Evolutionary conservation across 495 filamentous ascomycete species (phyloP), one percentile per base, ranked within the genome.

Genomic region (Aspergillus avenaceus): DNA sequence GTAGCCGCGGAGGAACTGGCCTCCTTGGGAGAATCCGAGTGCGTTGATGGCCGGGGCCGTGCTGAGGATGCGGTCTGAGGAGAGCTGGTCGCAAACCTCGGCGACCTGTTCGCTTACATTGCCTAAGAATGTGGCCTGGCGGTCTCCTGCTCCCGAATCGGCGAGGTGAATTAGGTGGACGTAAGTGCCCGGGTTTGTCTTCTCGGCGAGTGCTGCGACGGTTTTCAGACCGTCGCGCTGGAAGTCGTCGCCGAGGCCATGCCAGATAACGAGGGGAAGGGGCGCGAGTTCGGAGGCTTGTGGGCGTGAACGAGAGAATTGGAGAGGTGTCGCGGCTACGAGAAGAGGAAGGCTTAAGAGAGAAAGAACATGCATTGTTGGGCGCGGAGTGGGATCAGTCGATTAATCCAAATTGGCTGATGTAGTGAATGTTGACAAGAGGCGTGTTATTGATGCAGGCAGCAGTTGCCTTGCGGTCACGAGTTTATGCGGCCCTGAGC

Each of bases 1-100:
- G 69, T 91, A 92, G n/a, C 77, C 93, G 51, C 93, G 87, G 11
- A 98, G 81, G 73, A 98, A 97, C 61, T 96, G 90, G 26, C 93
- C 95, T 54, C 93, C 93, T 66, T 98, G 93, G 22, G 86, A 91
- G 75, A 97, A 97, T 5, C 93, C 93, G 16, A 98, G 66, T 2
- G 89, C 95, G 67, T 97, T 92, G 67, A 96, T 78, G 51, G 86
- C 88, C 0, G 85, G 83, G 5, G 88, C 87, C 12, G 84, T 84
- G 36, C 84, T 84, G 14, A 96, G 82, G 67, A 90, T 87, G 1
- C 86, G 87, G 59, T 96, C 81, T 2, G 75, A 45, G 53, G 85
- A 77, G 38, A 98, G 80, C 62, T 91, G 87, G 4, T 69, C 76
- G 82, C 93, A 98, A 45, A 92, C 91, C 47, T 80, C 67, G 19